A percentile compares a stretch with the other conserved stretches of the same genome.
Conservation (phyloP, 1,139 yeast species). For the Lodderomyces jiufengensis region DNA sequence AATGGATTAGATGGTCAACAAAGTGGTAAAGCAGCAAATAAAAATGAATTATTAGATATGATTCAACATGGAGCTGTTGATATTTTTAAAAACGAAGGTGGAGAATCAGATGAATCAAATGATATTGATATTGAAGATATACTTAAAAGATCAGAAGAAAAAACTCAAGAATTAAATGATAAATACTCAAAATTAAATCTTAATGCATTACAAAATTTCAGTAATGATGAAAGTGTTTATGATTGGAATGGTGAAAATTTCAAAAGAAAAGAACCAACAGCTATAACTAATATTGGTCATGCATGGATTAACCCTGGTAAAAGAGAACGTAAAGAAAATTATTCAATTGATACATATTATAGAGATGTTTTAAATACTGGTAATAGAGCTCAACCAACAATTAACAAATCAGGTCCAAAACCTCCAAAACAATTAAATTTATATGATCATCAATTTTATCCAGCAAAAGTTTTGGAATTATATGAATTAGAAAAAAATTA, state of each 20-base stretch:
- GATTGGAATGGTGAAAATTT: conserved; percentile 86
- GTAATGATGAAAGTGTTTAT: conserved; percentile 63
- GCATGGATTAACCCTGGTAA: conserved; percentile 74
- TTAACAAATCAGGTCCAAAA: conserved; percentile 45
- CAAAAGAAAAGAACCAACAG: conserved; percentile 56
- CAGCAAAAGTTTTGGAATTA: conserved; percentile 56
- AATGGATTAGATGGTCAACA: conserved; percentile 37
- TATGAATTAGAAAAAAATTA: conserved; percentile 64
- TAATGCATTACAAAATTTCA: conserved; percentile 73
- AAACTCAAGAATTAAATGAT: conserved; percentile 58
- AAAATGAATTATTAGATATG: conserved; percentile 73
- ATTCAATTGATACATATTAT: conserved; percentile 74
- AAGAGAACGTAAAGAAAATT: conserved; percentile 76
- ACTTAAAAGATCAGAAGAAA: conserved; percentile 57
- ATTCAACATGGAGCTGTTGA: conserved; percentile 77
- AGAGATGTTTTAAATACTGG: conserved; percentile 74
- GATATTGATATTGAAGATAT: conserved; percentile 65
- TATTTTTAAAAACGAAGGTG: conserved; percentile 40
- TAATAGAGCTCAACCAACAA: conserved; percentile 39
- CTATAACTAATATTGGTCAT: conserved; percentile 40
- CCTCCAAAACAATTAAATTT: conserved; percentile 68
- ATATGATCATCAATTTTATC: conserved; percentile 72
- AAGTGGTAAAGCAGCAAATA: conserved; percentile 45
- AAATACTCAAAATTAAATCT: conserved; percentile 66
- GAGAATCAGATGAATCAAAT: conserved; percentile 21